These are phyloP conservation scores for Paraphaeosphaeria minitans DNA, from an alignment of 2,329 filamentous ascomycete genomes.

Conservation along the genomic window DNA sequence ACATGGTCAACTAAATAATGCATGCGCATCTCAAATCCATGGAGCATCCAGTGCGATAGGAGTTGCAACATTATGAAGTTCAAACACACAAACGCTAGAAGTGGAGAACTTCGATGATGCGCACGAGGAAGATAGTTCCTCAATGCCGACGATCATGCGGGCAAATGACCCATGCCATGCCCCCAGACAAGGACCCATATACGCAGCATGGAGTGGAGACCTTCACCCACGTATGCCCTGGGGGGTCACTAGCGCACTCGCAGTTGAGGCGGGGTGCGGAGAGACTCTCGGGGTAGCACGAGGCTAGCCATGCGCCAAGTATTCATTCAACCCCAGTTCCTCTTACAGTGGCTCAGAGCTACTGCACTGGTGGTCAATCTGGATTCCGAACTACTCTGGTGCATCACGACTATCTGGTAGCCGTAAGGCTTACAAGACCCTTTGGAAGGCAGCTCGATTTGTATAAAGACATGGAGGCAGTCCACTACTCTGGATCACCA, in stretches of 20 bases:
- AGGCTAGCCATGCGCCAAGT: conserved; percentile 2
- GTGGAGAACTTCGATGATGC: background rate
- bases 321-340: background rate
- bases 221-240: background rate
- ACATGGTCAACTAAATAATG: background rate
- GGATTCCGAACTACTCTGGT: conserved; percentile 3
- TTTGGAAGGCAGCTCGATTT: background rate
- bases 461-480: background rate
- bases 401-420: background rate
- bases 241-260: background rate
- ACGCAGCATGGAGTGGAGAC: background rate
- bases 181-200: background rate
- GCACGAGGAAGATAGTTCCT: background rate
- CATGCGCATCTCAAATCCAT: background rate
- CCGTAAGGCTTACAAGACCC: background rate
- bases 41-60: background rate
- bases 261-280: conserved; percentile 8
- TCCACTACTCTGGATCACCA: background rate
- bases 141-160: background rate
- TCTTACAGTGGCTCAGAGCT: background rate
- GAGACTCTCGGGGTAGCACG: conserved; percentile 5
- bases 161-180: background rate
- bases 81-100: background rate
- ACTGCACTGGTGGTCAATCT: background rate
- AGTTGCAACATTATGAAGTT: background rate